These are phyloP conservation scores for Phyllosticta capitalensis DNA, from an alignment of 2,329 filamentous ascomycete species.

Conservation along the genomic window DNA sequence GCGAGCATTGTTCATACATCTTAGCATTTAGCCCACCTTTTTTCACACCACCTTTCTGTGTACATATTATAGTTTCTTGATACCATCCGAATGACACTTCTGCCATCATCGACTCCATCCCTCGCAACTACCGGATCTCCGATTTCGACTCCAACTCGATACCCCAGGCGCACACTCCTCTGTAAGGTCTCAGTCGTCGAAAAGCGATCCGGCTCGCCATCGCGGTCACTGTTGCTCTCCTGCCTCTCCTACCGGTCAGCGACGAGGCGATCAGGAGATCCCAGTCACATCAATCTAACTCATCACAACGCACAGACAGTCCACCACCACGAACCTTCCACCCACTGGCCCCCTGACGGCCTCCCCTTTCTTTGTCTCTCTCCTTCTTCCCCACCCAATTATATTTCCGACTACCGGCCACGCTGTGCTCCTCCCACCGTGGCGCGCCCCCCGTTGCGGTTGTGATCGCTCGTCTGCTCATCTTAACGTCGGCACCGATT, in stretches of 20 bases:
- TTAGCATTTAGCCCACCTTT: neutral
- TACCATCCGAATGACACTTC: neutral
- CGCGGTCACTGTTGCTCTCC: neutral
- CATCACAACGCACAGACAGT: neutral
- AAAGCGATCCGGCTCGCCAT: neutral
- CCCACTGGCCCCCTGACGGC: neutral
- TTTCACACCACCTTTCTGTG: neutral
- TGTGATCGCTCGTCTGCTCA: neutral
- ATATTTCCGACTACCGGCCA: neutral
- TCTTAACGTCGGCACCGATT: neutral
- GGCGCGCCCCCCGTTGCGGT: neutral
- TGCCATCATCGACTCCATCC: neutral
- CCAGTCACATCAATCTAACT: neutral
- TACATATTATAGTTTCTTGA: neutral
- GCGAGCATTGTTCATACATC: neutral
- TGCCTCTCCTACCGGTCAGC: neutral
- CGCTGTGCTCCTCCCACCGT: neutral
- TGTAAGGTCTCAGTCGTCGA: neutral
- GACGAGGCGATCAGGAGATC: neutral
- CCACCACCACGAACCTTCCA: no score
- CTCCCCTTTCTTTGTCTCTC: neutral
- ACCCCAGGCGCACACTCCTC: neutral
- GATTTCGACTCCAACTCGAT: neutral
- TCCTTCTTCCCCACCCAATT: neutral
- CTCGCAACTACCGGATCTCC: no score